Conservation (phyloP, 1,284 basidiomycete species). For the Leccinum solheimii region DNA sequence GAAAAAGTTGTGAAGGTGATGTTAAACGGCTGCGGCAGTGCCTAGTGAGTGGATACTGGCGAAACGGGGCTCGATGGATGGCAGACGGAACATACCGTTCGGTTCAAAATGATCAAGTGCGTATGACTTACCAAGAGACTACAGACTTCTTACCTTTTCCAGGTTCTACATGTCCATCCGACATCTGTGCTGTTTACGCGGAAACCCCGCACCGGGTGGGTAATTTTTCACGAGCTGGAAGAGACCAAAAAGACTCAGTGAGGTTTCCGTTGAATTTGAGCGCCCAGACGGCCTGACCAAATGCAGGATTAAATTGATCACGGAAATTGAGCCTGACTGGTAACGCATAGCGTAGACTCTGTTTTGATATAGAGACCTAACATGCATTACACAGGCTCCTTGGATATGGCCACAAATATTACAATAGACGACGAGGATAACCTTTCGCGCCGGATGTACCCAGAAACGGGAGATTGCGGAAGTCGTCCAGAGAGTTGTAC, state of each 20-base stretch:
- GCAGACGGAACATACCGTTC: conserved; percentile 89
- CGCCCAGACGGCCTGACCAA: not conserved
- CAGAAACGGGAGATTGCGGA: too few species aligned
- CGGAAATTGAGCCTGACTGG: conserved; percentile 65
- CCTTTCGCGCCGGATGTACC: not conserved
- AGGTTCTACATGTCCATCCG: conserved; percentile 90
- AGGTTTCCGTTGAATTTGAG: conserved; percentile 28
- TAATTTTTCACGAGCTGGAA: conserved; percentile 93
- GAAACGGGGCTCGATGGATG: conserved; percentile 87
- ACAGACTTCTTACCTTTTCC: not conserved
- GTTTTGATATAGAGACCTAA: conserved; percentile 1
- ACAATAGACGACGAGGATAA: conserved; percentile 30
- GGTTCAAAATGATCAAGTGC: conserved; percentile 77
- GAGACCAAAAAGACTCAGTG: conserved; percentile 92
- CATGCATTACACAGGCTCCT: conserved; percentile 39
- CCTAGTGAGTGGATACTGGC: conserved; percentile 91
- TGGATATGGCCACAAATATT: conserved; percentile 50
- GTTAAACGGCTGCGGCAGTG: conserved; percentile 77
- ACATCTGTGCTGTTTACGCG: conserved; percentile 94
- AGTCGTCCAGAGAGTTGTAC: not conserved
- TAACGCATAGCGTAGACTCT: conserved; percentile 24
- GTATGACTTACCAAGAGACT: conserved; percentile 20
- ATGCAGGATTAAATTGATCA: conserved; percentile 52
- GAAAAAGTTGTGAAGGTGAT: conserved; percentile 85
- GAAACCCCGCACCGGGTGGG: conserved; percentile 87